phyloP scores from a whole-genome alignment of 1,284 basidiomycete species.

The Cryptococcus wingfieldii region DNA sequence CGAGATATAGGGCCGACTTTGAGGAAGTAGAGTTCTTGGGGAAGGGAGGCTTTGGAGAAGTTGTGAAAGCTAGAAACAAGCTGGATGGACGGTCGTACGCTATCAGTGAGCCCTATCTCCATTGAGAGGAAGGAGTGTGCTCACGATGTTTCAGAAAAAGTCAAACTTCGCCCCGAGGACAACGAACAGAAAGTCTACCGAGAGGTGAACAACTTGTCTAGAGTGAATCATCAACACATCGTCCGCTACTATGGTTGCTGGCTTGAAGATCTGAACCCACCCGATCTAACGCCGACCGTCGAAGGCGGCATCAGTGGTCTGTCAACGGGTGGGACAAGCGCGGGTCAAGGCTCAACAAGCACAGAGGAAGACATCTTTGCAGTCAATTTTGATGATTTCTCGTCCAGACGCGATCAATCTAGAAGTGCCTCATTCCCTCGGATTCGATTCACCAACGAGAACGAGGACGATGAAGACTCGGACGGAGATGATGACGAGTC shows the following conservation, averaged over 20 bases:
- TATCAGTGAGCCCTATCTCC: constrained; percentile 54
- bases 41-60: constrained; percentile 86
- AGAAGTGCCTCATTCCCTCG: constrained; percentile 44
- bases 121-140: background rate
- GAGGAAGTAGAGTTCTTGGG: constrained; percentile 56
- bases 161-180: constrained; percentile 71
- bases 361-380: constrained; percentile 40
- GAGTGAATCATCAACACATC: constrained; percentile 82
- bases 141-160: constrained; percentile 66
- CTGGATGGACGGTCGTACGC: constrained; percentile 51
- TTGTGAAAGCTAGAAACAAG: constrained; percentile 88
- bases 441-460: constrained; percentile 43
- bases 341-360: background rate
- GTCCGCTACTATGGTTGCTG: constrained; percentile 64
- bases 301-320: constrained; percentile 11
- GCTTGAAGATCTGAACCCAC: constrained; percentile 42
- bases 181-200: constrained; percentile 84
- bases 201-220: constrained; percentile 83
- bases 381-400: constrained; percentile 40
- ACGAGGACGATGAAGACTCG: constrained; percentile 34
- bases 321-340: background rate
- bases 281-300: constrained; percentile 14
- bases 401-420: constrained; percentile 33
- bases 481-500: constrained; percentile 23
- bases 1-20: constrained; percentile 47